Percentiles rank a stretch among this genome's conserved stretches.
Conservation (phyloP, 805 yeast genomes). For the Suhomyces sp. region DNA sequence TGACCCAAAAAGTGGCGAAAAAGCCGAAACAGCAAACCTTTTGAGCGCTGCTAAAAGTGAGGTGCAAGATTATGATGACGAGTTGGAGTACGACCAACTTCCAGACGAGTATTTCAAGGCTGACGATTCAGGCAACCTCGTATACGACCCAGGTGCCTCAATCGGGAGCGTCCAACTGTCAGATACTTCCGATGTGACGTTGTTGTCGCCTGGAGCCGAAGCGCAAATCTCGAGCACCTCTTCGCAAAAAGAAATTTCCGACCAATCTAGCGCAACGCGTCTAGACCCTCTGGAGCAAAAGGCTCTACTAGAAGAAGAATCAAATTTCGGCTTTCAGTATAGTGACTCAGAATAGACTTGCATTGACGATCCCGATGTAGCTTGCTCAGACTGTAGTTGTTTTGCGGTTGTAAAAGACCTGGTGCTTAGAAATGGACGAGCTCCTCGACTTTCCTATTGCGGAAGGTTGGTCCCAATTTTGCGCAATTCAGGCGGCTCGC, state of each 20-base stretch:
- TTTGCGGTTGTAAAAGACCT: background rate
- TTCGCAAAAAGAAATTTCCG: background rate
- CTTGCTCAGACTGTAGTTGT: background rate
- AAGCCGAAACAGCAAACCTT: background rate
- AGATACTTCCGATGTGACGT: background rate
- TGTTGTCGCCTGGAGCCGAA: background rate
- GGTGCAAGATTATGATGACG: conserved; percentile 4
- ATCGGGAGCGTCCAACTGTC: background rate
- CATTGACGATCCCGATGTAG: background rate
- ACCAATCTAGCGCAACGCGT: background rate
- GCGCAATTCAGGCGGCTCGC: background rate
- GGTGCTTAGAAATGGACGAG: background rate
- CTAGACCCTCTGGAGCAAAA: conserved; percentile 6
- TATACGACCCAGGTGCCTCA: conserved; percentile 16
- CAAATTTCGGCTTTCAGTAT: conserved; percentile 19
- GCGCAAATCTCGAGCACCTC: background rate
- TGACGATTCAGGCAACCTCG: conserved; percentile 19
- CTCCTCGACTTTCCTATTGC: background rate
- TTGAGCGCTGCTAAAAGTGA: background rate
- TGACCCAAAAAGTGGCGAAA: background rate
- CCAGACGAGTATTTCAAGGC: conserved; percentile 19
- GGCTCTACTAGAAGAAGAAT: conserved; percentile 15
- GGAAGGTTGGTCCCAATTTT: background rate
- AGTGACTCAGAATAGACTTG: conserved; percentile 8
- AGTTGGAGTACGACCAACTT: conserved; percentile 6